Base-by-base conservation (phyloP, 441 rosid species). In the Erysimum cheiri region DNA sequence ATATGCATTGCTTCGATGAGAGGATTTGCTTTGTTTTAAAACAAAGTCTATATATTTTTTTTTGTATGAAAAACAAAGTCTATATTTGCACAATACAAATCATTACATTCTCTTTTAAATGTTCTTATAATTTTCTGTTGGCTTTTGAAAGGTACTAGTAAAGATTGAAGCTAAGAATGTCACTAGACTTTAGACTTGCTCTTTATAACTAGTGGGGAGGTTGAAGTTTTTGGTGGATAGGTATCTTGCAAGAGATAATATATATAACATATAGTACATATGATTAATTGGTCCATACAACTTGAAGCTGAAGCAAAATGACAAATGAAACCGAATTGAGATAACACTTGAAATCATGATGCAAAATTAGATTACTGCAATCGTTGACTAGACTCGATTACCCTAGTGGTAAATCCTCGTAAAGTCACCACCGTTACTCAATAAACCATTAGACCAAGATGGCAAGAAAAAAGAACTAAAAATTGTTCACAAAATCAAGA, bases 1-100 rank as follows among this genome's bases (percentile, higher is more conserved):
- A 85, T 83, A 80, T 90, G 62, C 98, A 69, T 93, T 87, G 79
- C 98, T 88, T 90, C 82, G 59, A 40, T 60, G 43, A 35, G 68
- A 60, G 79, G 87, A 63, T 73, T 79, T 82, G 85, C 80, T 79
- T 84, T 71, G 48, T 59, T 57, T 47, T 47, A 8, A 14, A 31
- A 60, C 68, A 67, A 67, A 60, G 17, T 40, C 39, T 64, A 64
- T 71, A 54, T 17, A n/a, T n/a, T n/a, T n/a, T n/a, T n/a, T n/a
- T n/a, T n/a, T n/a, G n/a, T n/a, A n/a, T n/a, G n/a, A n/a, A 8
- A 14, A 31, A 60, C 68, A 67, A 67, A 60, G 17, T 40, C 39
- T 64, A 64, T 71, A 54, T 17, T 46, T 54, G 29, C 37, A 54
- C 48, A 60, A 68, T 68, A 29, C 52, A 35, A 50, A 67, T 60